Evolutionary conservation across 2,329 filamentous ascomycete species (phyloP).

Genomic region (Conoideocrella luteorostrata): DNA sequence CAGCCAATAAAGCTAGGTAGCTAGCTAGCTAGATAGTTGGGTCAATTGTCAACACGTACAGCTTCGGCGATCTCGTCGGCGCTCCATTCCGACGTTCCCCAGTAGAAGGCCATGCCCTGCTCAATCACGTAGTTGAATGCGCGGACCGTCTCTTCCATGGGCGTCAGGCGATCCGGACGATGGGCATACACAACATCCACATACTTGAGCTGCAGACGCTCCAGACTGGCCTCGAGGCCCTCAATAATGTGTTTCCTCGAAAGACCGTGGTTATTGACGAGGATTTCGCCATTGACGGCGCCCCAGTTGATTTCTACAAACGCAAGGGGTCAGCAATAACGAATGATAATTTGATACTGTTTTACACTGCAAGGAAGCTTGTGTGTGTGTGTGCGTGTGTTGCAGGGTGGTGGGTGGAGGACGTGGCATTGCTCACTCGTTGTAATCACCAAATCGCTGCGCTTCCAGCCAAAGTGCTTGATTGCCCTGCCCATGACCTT

Average conservation of each 20-base stretch:
- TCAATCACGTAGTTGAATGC: constrained; percentile 66
- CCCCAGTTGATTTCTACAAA: constrained; percentile 64
- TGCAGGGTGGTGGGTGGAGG: too few species aligned
- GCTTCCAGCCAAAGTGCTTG: constrained; percentile 53
- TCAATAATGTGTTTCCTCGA: constrained; percentile 66
- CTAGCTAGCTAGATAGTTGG: too few species aligned
- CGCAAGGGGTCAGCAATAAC: too few species aligned
- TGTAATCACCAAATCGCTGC: constrained; percentile 54
- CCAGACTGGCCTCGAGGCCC: constrained; percentile 52
- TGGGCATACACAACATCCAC: constrained; percentile 68
- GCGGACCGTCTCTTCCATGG: constrained; percentile 64
- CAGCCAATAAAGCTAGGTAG: too few species aligned
- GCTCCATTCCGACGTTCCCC: constrained; percentile 64
- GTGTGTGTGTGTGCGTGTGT: too few species aligned
- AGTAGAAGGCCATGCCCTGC: constrained; percentile 62
- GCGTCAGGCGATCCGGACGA: constrained; percentile 59
- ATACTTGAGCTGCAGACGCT: constrained; percentile 51
- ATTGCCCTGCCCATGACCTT: constrained; percentile 58
- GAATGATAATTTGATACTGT: too few species aligned
- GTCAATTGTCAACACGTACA: too few species aligned
- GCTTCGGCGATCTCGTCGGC: constrained; percentile 60
- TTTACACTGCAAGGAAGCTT: too few species aligned
- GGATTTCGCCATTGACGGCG: constrained; percentile 50
- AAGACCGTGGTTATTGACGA: constrained; percentile 60
- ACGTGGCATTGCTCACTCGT: constrained; percentile 45